phyloP scores from a whole-genome alignment of 305 asterid species.

The Petunia hybrid region DNA sequence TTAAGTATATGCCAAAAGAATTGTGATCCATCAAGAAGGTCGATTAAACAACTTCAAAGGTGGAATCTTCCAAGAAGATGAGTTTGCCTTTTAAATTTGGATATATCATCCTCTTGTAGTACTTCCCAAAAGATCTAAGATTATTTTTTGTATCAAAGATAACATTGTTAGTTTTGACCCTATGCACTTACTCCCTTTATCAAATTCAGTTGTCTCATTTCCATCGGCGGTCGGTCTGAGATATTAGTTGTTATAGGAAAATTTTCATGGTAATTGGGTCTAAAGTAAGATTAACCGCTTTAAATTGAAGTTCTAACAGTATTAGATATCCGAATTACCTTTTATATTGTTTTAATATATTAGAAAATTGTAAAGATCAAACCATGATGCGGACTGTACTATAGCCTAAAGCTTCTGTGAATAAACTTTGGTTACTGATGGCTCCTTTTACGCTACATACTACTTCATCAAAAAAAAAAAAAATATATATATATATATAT shows the following conservation, averaged over 20 bases:
- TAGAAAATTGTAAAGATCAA: no score
- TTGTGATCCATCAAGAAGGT: no score
- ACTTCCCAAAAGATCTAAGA: background rate
- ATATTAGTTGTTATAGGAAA: conserved; percentile 23
- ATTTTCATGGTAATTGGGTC: conserved; percentile 1
- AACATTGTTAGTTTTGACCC: background rate
- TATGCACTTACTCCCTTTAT: conserved; percentile 11
- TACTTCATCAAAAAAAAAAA: no score
- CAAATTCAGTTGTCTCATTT: background rate
- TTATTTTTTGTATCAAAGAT: background rate
- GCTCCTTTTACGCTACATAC: no score
- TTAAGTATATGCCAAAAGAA: conserved; percentile 13
- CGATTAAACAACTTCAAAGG: conserved; percentile 1
- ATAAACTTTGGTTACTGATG: no score
- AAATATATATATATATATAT: no score
- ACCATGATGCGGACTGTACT: no score
- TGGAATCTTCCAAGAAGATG: conserved; percentile 22
- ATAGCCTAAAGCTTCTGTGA: no score
- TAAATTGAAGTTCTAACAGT: background rate
- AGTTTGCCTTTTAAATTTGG: background rate
- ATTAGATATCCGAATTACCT: background rate
- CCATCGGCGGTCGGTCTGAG: background rate
- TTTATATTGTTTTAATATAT: no score
- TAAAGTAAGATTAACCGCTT: background rate
- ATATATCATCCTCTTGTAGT: conserved; percentile 19